Conservation (phyloP, 2,329 filamentous ascomycete genomes). For the Fusarium sp. region DNA sequence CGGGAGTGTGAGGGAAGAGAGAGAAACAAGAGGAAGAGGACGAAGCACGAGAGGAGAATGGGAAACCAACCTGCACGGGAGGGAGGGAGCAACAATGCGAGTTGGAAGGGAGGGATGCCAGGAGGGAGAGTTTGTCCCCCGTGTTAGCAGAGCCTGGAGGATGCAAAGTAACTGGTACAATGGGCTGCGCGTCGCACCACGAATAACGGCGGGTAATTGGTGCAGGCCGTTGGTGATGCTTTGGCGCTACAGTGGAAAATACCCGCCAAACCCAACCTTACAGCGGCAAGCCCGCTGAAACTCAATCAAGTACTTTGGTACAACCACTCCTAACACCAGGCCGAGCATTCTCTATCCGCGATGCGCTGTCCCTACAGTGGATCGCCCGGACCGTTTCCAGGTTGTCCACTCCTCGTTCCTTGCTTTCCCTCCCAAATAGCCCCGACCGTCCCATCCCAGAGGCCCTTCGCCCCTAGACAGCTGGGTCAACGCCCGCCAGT, state of each 20-base stretch:
- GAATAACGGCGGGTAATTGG: neutral
- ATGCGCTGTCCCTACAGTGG: constrained; percentile 35
- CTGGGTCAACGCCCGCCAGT: constrained; percentile 38
- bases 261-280: constrained; percentile 3
- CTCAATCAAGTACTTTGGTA: neutral
- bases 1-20: constrained; percentile 18
- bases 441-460: constrained; percentile 33
- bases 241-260: neutral
- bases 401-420: constrained; percentile 39
- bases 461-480: constrained; percentile 32
- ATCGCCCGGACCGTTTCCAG: constrained; percentile 39
- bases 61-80: constrained; percentile 1
- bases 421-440: constrained; percentile 29
- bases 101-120: constrained; percentile 22
- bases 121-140: neutral
- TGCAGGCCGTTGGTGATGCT: neutral
- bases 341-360: constrained; percentile 16
- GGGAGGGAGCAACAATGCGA: constrained; percentile 42
- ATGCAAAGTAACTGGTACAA: neutral
- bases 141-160: neutral
- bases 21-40: constrained; percentile 18
- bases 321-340: neutral
- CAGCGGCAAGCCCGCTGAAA: constrained; percentile 12
- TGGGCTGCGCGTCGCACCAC: neutral
- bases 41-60: constrained; percentile 15